Evolutionary conservation across 352 stramenopile genomes (phyloP).

Genomic region (Phytophthora capsici): DNA sequence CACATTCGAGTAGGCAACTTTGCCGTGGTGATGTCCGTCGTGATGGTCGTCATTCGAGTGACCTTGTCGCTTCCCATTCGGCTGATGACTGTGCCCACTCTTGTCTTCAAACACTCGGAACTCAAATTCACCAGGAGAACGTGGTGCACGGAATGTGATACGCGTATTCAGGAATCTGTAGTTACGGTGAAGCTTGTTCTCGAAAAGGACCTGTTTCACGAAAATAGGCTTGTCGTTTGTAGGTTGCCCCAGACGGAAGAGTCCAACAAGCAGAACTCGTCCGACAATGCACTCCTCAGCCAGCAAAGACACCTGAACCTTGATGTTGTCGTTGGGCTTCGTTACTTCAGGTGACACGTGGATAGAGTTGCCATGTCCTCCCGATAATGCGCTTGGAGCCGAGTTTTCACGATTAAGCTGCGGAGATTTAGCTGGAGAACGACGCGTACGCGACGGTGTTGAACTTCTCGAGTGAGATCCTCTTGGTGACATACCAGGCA

Average conservation of each 20-base stretch:
- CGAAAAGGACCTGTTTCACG: conserved; percentile 83
- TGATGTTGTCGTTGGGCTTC: conserved; percentile 82
- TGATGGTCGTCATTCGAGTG: conserved; percentile 41
- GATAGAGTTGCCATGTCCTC: conserved; percentile 38
- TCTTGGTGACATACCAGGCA: conserved; percentile 26
- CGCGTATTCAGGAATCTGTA: conserved; percentile 71
- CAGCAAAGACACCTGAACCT: conserved; percentile 70
- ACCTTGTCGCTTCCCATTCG: conserved; percentile 30
- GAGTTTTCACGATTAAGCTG: conserved; percentile 44
- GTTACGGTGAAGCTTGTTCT: conserved; percentile 76
- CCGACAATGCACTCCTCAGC: conserved; percentile 64
- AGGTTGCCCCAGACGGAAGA: conserved; percentile 77
- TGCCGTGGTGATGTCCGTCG: conserved; percentile 34
- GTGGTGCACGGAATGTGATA: conserved; percentile 82
- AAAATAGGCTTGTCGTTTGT: conserved; percentile 87
- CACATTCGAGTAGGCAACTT: conserved; percentile 63
- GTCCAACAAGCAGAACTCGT: conserved; percentile 74
- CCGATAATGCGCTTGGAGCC: conserved; percentile 23
- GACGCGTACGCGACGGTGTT: conserved; percentile 41
- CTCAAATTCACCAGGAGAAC: conserved; percentile 84
- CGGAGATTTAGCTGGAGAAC: conserved; percentile 48
- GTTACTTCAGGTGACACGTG: conserved; percentile 66
- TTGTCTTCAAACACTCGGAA: conserved; percentile 86
- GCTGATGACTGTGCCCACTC: conserved; percentile 42
- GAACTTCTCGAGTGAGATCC: conserved; percentile 31